These are phyloP conservation scores for Epichloe aotearoae DNA, from an alignment of 2,329 filamentous ascomycete genomes.

Conservation along the genomic window DNA sequence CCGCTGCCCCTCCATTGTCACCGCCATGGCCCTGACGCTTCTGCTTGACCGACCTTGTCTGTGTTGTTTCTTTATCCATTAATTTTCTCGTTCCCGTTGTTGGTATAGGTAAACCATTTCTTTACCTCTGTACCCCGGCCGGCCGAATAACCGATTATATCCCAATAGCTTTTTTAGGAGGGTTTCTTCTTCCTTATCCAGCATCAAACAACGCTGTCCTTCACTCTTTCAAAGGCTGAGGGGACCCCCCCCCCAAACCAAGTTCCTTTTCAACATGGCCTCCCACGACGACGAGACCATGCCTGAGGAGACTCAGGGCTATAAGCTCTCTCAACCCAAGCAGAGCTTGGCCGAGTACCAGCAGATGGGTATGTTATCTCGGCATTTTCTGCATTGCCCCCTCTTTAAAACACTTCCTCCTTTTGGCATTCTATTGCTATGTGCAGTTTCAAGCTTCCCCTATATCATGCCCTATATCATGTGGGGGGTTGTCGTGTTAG, in stretches of 20 bases:
- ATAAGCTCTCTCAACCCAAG: slow-evolving; percentile 94
- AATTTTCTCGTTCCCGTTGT: neutral
- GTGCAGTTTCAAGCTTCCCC: neutral
- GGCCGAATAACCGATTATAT: neutral
- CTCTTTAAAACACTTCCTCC: neutral
- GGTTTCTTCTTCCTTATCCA: neutral
- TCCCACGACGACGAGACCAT: slow-evolving; percentile 67
- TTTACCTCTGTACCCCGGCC: neutral
- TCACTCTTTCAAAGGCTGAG: neutral
- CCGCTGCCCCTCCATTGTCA: slow-evolving; percentile 21
- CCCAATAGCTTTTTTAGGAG: neutral
- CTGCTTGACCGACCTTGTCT: slow-evolving; percentile 6
- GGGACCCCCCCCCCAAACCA: neutral
- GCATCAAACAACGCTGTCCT: neutral
- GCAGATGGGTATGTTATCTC: slow-evolving; percentile 60
- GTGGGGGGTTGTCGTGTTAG: neutral
- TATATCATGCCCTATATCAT: neutral
- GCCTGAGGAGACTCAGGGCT: slow-evolving; percentile 82
- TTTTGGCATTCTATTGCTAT: neutral
- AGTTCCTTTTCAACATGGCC: slow-evolving; percentile 35
- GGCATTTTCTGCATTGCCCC: neutral
- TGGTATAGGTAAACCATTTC: neutral
- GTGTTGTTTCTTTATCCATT: neutral
- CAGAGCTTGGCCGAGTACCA: slow-evolving; percentile 93
- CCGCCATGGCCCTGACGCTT: slow-evolving; percentile 13